These are phyloP conservation scores for Suillus lakei DNA, from an alignment of 768 basidiomycete species.

Conservation along the genomic window DNA sequence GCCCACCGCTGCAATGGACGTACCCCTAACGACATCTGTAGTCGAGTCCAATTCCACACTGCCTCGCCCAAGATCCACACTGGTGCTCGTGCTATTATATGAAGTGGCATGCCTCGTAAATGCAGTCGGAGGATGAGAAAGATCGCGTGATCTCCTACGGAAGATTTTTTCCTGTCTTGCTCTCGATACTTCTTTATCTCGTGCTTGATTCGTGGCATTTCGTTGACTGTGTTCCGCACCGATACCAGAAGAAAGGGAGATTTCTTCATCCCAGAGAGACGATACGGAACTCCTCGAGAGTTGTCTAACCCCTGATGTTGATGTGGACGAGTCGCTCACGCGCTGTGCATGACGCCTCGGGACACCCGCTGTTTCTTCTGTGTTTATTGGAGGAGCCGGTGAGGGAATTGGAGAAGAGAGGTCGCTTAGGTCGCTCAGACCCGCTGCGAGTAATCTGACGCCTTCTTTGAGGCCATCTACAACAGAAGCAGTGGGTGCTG, in stretches of 20 bases:
- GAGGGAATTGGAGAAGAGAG: constrained; percentile 23
- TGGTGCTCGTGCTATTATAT: not conserved
- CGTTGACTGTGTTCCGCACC: constrained; percentile 18
- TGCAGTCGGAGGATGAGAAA: constrained; percentile 6
- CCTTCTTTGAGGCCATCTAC: constrained; percentile 70
- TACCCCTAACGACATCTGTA: not conserved
- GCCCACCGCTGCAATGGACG: not conserved
- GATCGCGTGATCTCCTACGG: constrained; percentile 34
- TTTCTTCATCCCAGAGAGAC: constrained; percentile 45
- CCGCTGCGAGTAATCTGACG: constrained; percentile 62
- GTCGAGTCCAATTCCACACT: constrained; percentile 1
- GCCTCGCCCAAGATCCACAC: constrained; percentile 1
- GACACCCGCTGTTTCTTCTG: constrained; percentile 30
- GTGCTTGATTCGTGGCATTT: constrained; percentile 12
- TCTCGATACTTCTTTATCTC: constrained; percentile 29
- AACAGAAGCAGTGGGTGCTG: constrained; percentile 34
- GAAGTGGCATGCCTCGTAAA: constrained; percentile 5
- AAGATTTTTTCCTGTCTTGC: constrained; percentile 18
- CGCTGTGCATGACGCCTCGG: constrained; percentile 8
- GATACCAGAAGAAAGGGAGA: constrained; percentile 13
- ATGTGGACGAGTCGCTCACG: constrained; percentile 34
- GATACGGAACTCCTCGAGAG: constrained; percentile 53
- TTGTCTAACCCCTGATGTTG: constrained; percentile 35
- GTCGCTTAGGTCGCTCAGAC: constrained; percentile 36
- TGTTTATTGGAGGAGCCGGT: constrained; percentile 15